A percentile compares a stretch with the other conserved stretches of the same genome.
These are phyloP conservation scores for barley (Hordeum vulgare) DNA, from an alignment of 176 grass and related monocot species.

Conservation along the genomic window MorexV3_pseudomolecules_assembly NC_058524.1:527807752-527808251, in stretches of 20 bases:
- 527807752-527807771: constrained; percentile 54
- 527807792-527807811: constrained; percentile 24
- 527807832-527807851: constrained; percentile 5
- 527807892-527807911: not conserved
- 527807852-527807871: not conserved
- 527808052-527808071: not conserved
- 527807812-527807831: constrained; percentile 20
- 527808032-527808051: not conserved
- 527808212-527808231: too few species aligned
- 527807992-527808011: constrained; percentile 32
- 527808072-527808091: constrained; percentile 28
- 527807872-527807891: constrained; percentile 31
- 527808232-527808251: too few species aligned
- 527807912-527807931: not conserved
- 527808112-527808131: constrained; percentile 19
- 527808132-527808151: constrained; percentile 18
- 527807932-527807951: not conserved
- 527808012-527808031: constrained; percentile 13
- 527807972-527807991: not conserved
- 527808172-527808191: not conserved
- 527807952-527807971: constrained; percentile 5
- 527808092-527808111: constrained; percentile 3
- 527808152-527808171: not conserved
- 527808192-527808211: not conserved
- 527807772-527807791: not conserved